phyloP scores from a whole-genome alignment of 768 basidiomycete species.

The Chiua virens region DNA sequence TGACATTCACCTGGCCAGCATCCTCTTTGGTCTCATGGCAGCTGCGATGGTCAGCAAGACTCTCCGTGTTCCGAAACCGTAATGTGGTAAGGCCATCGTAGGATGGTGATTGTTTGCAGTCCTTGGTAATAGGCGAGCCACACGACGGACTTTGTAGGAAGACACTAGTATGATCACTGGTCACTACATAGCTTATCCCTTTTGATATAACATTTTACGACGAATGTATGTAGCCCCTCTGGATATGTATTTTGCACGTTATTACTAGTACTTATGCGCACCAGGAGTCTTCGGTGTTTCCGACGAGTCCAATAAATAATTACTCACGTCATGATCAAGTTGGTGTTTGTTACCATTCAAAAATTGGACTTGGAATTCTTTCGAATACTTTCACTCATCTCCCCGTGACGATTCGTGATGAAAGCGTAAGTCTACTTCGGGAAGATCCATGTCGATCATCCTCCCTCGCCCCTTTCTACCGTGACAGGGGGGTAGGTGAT shows the following conservation, averaged over 20 bases:
- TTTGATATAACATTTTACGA: constrained; percentile 9
- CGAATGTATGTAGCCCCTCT: constrained; percentile 11
- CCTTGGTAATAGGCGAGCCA: constrained; percentile 2
- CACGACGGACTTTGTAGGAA: constrained; percentile 2
- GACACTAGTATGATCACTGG: neutral
- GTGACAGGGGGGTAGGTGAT: too few relatives aligned
- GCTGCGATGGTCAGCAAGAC: constrained; percentile 99
- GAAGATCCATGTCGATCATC: too few relatives aligned
- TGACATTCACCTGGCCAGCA: constrained; percentile 78
- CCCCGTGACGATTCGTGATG: too few relatives aligned
- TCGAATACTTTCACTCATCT: too few relatives aligned
- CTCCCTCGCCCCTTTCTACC: too few relatives aligned
- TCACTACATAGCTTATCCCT: constrained; percentile 2
- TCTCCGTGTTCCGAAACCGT: constrained; percentile 78
- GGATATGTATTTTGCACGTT: neutral
- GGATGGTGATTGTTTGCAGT: neutral
- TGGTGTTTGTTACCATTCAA: too few relatives aligned
- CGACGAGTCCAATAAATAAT: too few relatives aligned
- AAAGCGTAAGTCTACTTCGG: too few relatives aligned
- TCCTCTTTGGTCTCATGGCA: constrained; percentile 85
- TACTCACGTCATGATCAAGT: too few relatives aligned
- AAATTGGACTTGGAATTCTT: too few relatives aligned
- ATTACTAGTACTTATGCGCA: too few relatives aligned
- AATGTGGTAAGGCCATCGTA: constrained; percentile 17
- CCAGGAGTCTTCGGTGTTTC: too few relatives aligned